Evolutionary conservation across 345 rosid species (phyloP).

Genomic region (Euphorbia lathyris): DNA sequence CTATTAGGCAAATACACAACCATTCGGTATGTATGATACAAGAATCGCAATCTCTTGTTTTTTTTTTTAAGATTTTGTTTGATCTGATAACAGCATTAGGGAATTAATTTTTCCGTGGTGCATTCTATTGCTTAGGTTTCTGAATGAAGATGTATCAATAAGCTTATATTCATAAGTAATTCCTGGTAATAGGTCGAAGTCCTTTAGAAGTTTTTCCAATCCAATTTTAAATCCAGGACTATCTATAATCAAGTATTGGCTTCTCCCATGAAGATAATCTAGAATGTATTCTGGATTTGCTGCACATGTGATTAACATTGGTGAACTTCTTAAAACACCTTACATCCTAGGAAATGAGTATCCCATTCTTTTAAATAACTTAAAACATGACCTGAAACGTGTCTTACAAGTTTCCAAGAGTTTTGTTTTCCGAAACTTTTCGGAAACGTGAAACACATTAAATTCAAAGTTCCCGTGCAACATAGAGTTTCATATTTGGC

Average conservation of each 20-base stretch:
- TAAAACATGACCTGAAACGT: too few species aligned
- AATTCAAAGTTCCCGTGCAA: too few species aligned
- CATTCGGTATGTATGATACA: constrained; percentile 70
- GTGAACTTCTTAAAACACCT: too few species aligned
- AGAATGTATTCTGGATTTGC: too few species aligned
- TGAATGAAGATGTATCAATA: neutral
- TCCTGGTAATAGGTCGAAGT: neutral
- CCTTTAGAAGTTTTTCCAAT: neutral
- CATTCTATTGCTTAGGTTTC: neutral
- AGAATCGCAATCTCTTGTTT: constrained; percentile 3
- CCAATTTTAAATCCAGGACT: neutral
- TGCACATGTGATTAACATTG: too few species aligned
- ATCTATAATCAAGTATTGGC: neutral
- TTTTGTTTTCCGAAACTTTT: too few species aligned
- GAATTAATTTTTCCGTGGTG: neutral
- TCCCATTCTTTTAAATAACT: too few species aligned
- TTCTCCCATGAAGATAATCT: neutral
- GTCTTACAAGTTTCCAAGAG: too few species aligned
- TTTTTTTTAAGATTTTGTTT: neutral
- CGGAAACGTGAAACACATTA: too few species aligned
- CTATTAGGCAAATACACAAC: constrained; percentile 63
- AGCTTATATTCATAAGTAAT: neutral
- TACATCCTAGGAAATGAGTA: too few species aligned
- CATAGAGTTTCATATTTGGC: neutral
- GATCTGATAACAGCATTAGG: neutral